phyloP scores from a whole-genome alignment of 2,329 filamentous ascomycete genomes.

The Zarea fungicola region DNA sequence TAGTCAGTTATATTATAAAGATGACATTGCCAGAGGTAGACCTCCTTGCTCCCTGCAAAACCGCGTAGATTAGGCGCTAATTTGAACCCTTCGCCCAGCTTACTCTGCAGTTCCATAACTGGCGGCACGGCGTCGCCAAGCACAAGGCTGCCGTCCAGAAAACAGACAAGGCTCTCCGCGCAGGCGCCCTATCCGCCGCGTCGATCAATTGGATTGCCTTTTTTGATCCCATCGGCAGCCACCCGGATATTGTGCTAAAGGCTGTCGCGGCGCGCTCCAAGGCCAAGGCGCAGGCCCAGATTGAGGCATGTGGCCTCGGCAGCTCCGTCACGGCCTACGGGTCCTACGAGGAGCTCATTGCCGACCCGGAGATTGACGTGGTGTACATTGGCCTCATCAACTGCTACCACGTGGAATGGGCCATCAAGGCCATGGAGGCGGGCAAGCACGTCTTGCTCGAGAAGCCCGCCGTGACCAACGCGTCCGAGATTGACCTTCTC shows the following conservation, averaged over 20 bases:
- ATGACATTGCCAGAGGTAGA: neutral
- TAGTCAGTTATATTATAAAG: too few species aligned
- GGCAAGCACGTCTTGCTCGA: slow-evolving; percentile 52
- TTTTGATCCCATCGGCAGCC: slow-evolving; percentile 10
- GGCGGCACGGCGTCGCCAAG: slow-evolving; percentile 7
- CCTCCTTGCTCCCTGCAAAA: too few species aligned
- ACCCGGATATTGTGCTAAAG: slow-evolving; percentile 6
- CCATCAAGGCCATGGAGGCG: slow-evolving; percentile 41
- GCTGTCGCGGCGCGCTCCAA: slow-evolving; percentile 9
- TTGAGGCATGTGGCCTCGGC: slow-evolving; percentile 4
- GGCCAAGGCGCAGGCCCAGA: slow-evolving; percentile 2
- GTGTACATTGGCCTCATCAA: slow-evolving; percentile 44
- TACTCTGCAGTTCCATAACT: neutral
- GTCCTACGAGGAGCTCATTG: slow-evolving; percentile 16
- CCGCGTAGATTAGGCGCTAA: neutral
- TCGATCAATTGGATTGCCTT: slow-evolving; percentile 10
- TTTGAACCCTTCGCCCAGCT: neutral
- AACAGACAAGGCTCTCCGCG: slow-evolving; percentile 4
- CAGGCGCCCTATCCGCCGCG: slow-evolving; percentile 9
- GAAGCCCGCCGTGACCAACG: slow-evolving; percentile 48
- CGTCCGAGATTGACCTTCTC: slow-evolving; percentile 42
- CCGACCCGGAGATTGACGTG: slow-evolving; percentile 24
- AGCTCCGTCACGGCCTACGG: slow-evolving; percentile 1
- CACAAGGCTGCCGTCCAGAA: slow-evolving; percentile 7
- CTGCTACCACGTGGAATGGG: slow-evolving; percentile 38